Percentiles rank a stretch among this genome's conserved stretches.
These are phyloP conservation scores for Kwoniella sp. DNA, from an alignment of 768 basidiomycete species.

Conservation along the genomic window DNA sequence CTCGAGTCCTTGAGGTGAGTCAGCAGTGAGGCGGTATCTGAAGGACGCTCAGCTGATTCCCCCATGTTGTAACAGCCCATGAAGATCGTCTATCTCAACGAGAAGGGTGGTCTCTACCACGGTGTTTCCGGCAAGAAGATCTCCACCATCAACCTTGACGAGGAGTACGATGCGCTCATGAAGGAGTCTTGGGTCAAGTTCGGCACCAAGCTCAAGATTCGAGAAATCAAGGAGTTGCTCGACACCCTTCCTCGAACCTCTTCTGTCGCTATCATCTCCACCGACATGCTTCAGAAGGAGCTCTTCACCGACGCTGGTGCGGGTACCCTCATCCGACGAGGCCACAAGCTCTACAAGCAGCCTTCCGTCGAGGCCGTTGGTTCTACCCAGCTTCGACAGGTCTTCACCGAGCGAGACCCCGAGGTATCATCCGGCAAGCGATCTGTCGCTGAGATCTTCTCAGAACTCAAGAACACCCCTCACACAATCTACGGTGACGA, in stretches of 20 bases:
- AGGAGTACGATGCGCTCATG: conserved; percentile 97
- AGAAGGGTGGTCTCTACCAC: conserved; percentile 97
- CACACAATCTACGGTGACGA: conserved; percentile 99
- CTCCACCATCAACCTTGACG: conserved; percentile 94
- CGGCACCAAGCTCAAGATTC: conserved; percentile 97
- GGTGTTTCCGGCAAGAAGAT: conserved; percentile 96
- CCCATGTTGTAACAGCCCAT: conserved; percentile 66
- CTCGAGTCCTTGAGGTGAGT: conserved; percentile 81
- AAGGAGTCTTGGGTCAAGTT: conserved; percentile 99
- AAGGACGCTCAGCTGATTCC: no score
- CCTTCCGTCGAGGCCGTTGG: conserved; percentile 77
- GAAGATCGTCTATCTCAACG: conserved; percentile 98
- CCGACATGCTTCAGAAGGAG: conserved; percentile 90
- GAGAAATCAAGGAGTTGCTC: conserved; percentile 98
- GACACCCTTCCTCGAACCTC: conserved; percentile 97
- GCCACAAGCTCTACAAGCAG: conserved; percentile 96
- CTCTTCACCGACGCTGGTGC: conserved; percentile 98
- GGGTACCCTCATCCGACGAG: conserved; percentile 94
- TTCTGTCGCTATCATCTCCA: conserved; percentile 96
- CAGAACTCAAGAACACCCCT: conserved; percentile 74
- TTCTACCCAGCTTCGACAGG: conserved; percentile 89
- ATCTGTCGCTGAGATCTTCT: conserved; percentile 84
- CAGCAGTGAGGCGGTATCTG: no score
- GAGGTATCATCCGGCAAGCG: conserved; percentile 79
- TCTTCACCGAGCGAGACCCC: conserved; percentile 92